Conservation (phyloP, 441 rosid species). For the Adansonia madagascariensis region DNA sequence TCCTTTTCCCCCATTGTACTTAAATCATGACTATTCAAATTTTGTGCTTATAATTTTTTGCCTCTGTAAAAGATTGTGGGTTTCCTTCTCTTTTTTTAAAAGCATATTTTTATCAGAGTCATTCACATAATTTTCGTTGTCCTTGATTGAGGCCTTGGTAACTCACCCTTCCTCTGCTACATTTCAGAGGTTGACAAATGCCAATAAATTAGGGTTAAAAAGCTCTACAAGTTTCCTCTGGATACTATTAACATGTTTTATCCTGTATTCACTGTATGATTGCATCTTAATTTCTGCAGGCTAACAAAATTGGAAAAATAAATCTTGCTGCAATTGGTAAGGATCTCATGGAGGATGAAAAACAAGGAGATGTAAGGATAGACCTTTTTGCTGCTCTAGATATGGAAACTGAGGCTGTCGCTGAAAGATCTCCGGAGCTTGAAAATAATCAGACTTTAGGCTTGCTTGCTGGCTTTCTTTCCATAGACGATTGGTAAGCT, state of each 20-base stretch:
- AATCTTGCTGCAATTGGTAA: slow-evolving; percentile 99
- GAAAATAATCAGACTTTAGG: slow-evolving; percentile 94
- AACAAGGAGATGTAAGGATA: slow-evolving; percentile 91
- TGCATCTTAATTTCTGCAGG: slow-evolving; percentile 51
- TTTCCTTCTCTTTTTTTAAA: background rate
- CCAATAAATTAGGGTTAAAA: slow-evolving; percentile 19
- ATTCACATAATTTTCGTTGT: background rate
- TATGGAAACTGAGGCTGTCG: slow-evolving; percentile 92
- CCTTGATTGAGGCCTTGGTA: slow-evolving; percentile 1
- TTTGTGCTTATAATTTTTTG: slow-evolving; percentile 13
- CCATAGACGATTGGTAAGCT: slow-evolving; percentile 95
- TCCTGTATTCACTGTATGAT: slow-evolving; percentile 3
- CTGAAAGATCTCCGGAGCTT: slow-evolving; percentile 79
- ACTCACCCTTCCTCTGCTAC: background rate
- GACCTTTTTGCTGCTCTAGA: slow-evolving; percentile 94
- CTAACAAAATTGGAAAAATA: slow-evolving; percentile 97
- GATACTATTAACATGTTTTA: background rate
- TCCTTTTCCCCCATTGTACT: background rate
- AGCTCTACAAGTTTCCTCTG: slow-evolving; percentile 6
- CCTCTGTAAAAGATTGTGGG: background rate
- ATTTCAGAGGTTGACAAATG: background rate
- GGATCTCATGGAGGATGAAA: slow-evolving; percentile 99
- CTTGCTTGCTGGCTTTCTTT: slow-evolving; percentile 91
- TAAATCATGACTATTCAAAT: background rate
- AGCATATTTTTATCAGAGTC: background rate